phyloP scores from a whole-genome alignment of 2,329 filamentous ascomycete species.

The Cladorrhinum sp. region DNA sequence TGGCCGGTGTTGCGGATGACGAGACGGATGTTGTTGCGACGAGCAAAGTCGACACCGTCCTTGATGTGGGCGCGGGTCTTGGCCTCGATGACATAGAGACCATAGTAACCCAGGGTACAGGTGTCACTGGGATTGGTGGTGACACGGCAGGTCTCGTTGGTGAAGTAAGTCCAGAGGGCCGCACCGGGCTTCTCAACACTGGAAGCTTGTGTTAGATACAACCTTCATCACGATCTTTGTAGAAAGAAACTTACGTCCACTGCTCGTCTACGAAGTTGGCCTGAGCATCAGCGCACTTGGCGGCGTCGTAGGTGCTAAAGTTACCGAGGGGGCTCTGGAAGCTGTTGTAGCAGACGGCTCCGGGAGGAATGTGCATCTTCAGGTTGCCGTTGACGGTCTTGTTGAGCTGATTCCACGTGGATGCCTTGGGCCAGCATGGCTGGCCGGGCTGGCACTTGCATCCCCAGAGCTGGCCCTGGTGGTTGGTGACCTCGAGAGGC shows the following conservation, averaged over 20 bases:
- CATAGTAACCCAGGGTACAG: constrained; percentile 41
- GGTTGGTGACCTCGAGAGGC: not conserved
- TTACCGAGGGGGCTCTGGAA: constrained; percentile 37
- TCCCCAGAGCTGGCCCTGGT: constrained; percentile 20
- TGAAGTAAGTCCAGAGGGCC: constrained; percentile 40
- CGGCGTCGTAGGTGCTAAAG: constrained; percentile 36
- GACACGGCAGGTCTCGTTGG: constrained; percentile 39
- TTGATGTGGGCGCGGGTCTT: constrained; percentile 31
- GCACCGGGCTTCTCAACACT: constrained; percentile 26
- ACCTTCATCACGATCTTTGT: not conserved
- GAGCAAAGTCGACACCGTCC: constrained; percentile 40
- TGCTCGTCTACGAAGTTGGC: constrained; percentile 33
- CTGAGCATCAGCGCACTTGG: constrained; percentile 32
- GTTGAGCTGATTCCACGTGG: constrained; percentile 32
- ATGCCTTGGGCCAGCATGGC: constrained; percentile 24
- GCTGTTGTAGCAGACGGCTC: constrained; percentile 34
- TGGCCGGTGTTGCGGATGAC: constrained; percentile 57
- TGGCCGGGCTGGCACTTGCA: constrained; percentile 30
- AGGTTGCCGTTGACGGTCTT: constrained; percentile 36
- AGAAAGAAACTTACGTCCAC: constrained; percentile 35
- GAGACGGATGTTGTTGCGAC: constrained; percentile 47
- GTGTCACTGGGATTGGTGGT: constrained; percentile 31
- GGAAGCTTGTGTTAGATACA: not conserved
- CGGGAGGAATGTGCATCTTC: constrained; percentile 31
- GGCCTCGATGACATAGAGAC: constrained; percentile 35